phyloP scores from a whole-genome alignment of 495 filamentous ascomycete species.

The Neurospora pannonica region DNA sequence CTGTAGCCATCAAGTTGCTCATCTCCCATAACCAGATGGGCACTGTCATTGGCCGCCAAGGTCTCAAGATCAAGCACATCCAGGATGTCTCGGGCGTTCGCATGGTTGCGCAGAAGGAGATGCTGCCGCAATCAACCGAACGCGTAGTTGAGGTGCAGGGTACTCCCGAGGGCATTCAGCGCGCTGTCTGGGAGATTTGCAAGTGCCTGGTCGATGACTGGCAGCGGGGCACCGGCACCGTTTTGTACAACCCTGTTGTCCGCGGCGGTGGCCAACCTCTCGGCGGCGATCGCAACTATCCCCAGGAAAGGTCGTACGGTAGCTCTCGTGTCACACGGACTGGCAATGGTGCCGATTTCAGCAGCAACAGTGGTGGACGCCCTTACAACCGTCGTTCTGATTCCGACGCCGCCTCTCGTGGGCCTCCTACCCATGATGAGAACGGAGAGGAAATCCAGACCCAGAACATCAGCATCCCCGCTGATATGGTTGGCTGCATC shows the following conservation, averaged over 20 bases:
- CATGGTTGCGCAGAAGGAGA: conserved; percentile 99
- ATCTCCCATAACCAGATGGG: conserved; percentile 99
- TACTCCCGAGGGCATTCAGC: conserved; percentile 85
- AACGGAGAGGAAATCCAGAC: conserved; percentile 97
- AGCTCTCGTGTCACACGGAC: conserved; percentile 78
- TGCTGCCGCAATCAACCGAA: conserved; percentile 99
- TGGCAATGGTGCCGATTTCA: conserved; percentile 96
- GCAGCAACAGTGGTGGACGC: conserved; percentile 63
- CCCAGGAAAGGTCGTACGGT: conserved; percentile 41
- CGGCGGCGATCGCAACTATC: conserved; percentile 19
- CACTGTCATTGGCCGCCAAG: conserved; percentile 93
- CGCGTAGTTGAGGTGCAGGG: conserved; percentile 94
- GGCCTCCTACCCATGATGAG: conserved; percentile 75
- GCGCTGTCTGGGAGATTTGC: conserved; percentile 95
- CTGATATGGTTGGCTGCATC: conserved; percentile 99
- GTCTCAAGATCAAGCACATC: conserved; percentile 98
- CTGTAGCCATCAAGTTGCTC: conserved; percentile 80
- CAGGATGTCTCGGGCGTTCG: conserved; percentile 94
- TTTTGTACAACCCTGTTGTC: conserved; percentile 92
- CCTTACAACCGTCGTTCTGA: conserved; percentile 69
- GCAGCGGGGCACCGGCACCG: conserved; percentile 91
- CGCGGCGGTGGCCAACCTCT: conserved; percentile 56
- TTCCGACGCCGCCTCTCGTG: conserved; percentile 63
- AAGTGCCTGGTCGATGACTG: conserved; percentile 97
- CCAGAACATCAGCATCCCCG: conserved; percentile 97